Evolutionary conservation across 331 rosid species (phyloP), one percentile per base, ranked within the genome.

Genomic region (Saraca asoca): DNA sequence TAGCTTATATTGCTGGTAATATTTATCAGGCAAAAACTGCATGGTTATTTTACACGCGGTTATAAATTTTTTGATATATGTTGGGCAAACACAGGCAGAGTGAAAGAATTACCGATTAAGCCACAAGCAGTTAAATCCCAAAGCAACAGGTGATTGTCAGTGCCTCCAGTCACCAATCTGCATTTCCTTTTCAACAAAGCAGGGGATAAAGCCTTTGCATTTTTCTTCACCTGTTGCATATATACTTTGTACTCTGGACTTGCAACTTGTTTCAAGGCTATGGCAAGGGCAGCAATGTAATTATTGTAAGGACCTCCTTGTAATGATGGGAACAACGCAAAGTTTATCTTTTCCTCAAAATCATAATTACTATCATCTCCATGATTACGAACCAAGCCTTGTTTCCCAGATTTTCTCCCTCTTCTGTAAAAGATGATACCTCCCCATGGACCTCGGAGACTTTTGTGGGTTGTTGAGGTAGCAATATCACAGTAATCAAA

Each of bases 271-370:
- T 85, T 85, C 17, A 90, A 79, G 66, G 96, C 88, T 58, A 90
- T 71, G 64, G 95, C 89, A 64, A 87, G 92, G 37, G 95, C 92
- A 75, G 90, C 88, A 75, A 83, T 82, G 77, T 82, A 87, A 68
- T 85, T 90, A 66, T 87, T 87, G 76, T 90, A 92, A 16, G 97
- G 97, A 58, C 90, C 97, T 75, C 95, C 97, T 84, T 87, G 95
- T 67, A 90, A 70, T 2, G 90, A 80, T 49, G 90, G 87, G 58
- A 85, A 87, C 12, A 87, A 75, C 9, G 95, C 85, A 51, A 88
- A 87, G 82, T 77, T 87, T 66, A 90, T 82, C 90, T 74, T 87
- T 72, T 85, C 95, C 82, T 85, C 95, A 29, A 77, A 81, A 75
- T 81, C 97, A 76, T 80, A 85, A 45, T 67, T 67, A 64, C 39